A percentile compares a stretch with the other conserved stretches of the same genome.
Conservation (phyloP, 2,329 filamentous ascomycete genomes). For the Diplodia scrobiculata region DNA sequence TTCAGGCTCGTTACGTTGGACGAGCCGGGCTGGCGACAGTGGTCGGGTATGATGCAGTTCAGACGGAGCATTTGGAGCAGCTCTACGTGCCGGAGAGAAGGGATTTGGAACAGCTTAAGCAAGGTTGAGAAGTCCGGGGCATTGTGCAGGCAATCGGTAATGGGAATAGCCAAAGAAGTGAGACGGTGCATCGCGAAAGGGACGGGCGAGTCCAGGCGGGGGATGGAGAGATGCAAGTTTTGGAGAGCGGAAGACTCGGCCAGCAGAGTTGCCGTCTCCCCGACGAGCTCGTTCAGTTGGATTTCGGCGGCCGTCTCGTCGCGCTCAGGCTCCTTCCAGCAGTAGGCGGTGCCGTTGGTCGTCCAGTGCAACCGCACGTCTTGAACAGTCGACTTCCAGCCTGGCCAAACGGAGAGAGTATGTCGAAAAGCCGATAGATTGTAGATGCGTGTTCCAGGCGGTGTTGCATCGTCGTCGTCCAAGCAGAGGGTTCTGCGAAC, state of each 20-base stretch:
- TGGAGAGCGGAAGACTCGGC: background rate
- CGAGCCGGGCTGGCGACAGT: background rate
- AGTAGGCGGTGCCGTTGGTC: background rate
- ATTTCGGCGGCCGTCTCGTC: background rate
- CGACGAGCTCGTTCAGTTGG: background rate
- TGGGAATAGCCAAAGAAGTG: background rate
- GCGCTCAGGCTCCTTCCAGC: conserved; percentile 7
- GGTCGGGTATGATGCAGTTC: background rate
- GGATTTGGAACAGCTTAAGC: conserved; percentile 3
- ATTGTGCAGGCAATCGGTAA: conserved; percentile 6
- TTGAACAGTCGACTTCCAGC: background rate
- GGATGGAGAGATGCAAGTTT: background rate
- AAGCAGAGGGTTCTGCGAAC: no score
- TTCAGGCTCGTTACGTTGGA: background rate
- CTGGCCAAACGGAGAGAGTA: background rate
- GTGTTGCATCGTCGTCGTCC: no score
- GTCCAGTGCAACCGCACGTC: conserved; percentile 1
- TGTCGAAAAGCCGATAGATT: background rate
- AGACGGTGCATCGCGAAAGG: conserved; percentile 1
- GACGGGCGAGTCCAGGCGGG: background rate
- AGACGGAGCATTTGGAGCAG: conserved; percentile 4
- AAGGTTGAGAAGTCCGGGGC: background rate
- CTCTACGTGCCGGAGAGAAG: background rate
- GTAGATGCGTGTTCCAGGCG: background rate
- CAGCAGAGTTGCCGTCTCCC: conserved; percentile 4